These are phyloP conservation scores for Magnusiomyces tetraspermus DNA, from an alignment of 1,139 yeast species.

Conservation along the genomic window DNA sequence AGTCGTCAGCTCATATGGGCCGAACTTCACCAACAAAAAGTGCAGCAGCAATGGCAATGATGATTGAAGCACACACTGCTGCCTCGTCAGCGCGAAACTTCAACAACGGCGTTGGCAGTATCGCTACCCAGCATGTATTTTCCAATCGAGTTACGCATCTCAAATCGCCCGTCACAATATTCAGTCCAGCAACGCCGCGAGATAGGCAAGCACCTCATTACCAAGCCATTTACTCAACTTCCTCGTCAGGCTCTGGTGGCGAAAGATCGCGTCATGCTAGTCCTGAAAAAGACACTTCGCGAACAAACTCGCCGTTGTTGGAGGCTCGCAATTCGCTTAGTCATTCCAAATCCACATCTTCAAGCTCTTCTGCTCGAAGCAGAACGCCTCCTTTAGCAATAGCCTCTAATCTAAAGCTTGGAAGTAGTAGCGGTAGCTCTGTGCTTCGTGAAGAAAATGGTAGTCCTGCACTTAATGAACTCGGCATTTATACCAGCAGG, in stretches of 20 bases:
- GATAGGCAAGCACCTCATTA: constrained; percentile 9
- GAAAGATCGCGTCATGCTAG: neutral
- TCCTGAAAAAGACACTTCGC: neutral
- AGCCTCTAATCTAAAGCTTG: too few species aligned
- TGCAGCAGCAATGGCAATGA: neutral
- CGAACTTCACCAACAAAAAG: neutral
- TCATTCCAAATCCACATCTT: neutral
- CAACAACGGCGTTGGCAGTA: neutral
- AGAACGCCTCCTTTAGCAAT: too few species aligned
- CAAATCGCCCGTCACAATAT: neutral
- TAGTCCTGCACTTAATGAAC: neutral
- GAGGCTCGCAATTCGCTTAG: neutral
- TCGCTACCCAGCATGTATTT: neutral
- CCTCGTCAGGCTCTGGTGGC: neutral
- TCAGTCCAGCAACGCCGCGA: constrained; percentile 6
- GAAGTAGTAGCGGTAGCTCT: too few species aligned
- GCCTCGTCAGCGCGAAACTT: neutral
- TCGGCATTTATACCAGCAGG: neutral
- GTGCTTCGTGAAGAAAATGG: neutral
- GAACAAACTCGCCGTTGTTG: neutral
- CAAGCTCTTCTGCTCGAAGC: neutral
- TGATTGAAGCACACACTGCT: neutral
- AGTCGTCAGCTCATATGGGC: neutral
- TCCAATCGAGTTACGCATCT: neutral
- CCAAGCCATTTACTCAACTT: neutral